A percentile compares a stretch with the other conserved stretches of the same genome.
These are phyloP conservation scores for Pseudocercospora vitis DNA, from an alignment of 2,329 filamentous ascomycete genomes.

Conservation along the genomic window DNA sequence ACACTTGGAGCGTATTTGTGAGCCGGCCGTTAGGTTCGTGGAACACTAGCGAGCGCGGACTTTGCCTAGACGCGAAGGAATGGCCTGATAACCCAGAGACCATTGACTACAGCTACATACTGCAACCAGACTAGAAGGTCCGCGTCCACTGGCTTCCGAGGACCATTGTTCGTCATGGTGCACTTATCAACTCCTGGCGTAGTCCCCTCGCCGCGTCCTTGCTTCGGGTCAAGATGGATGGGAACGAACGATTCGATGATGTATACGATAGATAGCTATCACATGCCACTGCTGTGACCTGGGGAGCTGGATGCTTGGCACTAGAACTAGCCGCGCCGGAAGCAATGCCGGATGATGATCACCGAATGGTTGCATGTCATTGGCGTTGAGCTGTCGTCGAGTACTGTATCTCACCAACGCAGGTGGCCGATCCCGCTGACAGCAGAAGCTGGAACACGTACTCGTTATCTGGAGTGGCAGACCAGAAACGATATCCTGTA, in stretches of 20 bases:
- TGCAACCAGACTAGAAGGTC: no score
- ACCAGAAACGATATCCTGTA: background rate
- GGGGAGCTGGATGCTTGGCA: background rate
- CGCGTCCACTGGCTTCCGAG: no score
- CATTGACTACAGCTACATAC: no score
- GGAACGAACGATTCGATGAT: background rate
- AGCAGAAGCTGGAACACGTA: no score
- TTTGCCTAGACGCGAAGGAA: no score
- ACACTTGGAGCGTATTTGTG: background rate
- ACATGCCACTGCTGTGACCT: background rate
- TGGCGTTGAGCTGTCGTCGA: background rate
- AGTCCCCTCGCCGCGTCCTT: background rate
- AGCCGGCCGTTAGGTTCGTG: background rate
- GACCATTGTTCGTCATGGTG: no score
- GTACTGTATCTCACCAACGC: no score
- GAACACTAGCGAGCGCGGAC: no score
- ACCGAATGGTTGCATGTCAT: background rate
- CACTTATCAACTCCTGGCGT: no score
- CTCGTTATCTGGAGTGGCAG: background rate
- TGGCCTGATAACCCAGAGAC: no score
- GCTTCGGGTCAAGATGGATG: background rate
- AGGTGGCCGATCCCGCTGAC: no score
- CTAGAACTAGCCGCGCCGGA: background rate
- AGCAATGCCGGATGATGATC: constrained; percentile 5
- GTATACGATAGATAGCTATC: background rate